Conservation (phyloP, 78 protist genomes). For the Planoprotostelium fungivorum region DNA sequence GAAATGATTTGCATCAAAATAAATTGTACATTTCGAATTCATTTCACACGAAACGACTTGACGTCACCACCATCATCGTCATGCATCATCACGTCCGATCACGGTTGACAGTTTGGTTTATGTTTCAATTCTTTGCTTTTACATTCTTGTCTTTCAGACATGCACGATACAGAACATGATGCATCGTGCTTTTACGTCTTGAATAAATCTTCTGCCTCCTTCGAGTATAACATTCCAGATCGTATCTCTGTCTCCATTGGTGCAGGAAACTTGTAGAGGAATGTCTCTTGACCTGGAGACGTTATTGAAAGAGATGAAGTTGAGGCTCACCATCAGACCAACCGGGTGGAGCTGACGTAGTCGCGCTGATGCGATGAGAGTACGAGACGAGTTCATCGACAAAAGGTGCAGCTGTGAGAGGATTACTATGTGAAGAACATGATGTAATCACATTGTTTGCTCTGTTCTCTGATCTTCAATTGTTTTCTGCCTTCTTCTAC, state of each 20-base stretch:
- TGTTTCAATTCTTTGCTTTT: too few relatives aligned
- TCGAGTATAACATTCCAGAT: background rate
- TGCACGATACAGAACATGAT: too few relatives aligned
- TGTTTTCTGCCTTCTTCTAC: background rate
- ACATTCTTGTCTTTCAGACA: too few relatives aligned
- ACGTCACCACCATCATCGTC: too few relatives aligned
- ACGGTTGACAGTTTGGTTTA: too few relatives aligned
- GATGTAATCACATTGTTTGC: background rate
- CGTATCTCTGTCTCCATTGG: background rate
- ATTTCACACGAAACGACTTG: too few relatives aligned
- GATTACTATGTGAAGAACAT: background rate
- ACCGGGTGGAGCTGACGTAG: background rate
- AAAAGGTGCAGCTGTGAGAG: background rate
- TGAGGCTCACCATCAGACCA: background rate
- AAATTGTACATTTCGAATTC: too few relatives aligned
- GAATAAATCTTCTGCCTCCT: background rate
- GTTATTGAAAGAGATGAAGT: too few relatives aligned
- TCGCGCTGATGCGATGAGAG: background rate
- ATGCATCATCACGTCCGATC: too few relatives aligned
- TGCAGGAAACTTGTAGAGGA: background rate
- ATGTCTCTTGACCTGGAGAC: background rate
- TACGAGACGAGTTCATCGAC: background rate
- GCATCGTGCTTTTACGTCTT: too few relatives aligned
- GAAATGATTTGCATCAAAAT: too few relatives aligned
- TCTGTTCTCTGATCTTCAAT: background rate